phyloP scores from a whole-genome alignment of 176 grass and related monocot species.

The Areca catechu region DNA sequence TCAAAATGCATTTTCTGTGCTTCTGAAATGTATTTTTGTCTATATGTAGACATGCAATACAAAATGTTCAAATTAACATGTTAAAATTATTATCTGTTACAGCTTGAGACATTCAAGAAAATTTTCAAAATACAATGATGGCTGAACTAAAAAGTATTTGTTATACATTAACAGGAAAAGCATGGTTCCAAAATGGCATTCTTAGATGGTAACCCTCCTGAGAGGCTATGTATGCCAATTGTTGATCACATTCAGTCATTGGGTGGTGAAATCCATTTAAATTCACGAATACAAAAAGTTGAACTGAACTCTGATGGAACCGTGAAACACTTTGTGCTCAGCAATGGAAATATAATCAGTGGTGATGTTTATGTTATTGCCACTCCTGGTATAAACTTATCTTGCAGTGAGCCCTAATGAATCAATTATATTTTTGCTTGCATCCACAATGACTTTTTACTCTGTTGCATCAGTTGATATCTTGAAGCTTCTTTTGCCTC shows the following conservation, averaged over 20 bases:
- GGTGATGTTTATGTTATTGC: constrained; percentile 94
- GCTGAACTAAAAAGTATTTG: not conserved
- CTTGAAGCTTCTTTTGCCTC: constrained; percentile 88
- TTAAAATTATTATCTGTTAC: too few relatives aligned
- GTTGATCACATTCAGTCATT: constrained; percentile 73
- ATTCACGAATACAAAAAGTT: constrained; percentile 82
- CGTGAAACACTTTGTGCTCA: constrained; percentile 75
- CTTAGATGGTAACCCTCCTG: constrained; percentile 94
- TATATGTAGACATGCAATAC: too few relatives aligned
- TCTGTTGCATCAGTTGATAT: constrained; percentile 74
- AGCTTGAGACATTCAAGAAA: too few relatives aligned
- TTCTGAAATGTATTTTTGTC: too few relatives aligned
- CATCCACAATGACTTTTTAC: constrained; percentile 15
- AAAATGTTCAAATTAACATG: too few relatives aligned
- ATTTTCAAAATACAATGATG: too few relatives aligned
- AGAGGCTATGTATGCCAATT: constrained; percentile 92
- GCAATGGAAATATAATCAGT: constrained; percentile 56
- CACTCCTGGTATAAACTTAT: constrained; percentile 50
- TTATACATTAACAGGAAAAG: constrained; percentile 59
- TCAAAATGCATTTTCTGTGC: too few relatives aligned
- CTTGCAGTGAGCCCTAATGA: not conserved
- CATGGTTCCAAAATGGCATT: constrained; percentile 98
- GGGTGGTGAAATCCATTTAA: constrained; percentile 82
- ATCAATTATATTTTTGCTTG: not conserved
- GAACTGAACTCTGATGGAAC: constrained; percentile 85